Evolutionary conservation across 352 stramenopile genomes (phyloP).

Genomic region (Phytophthora syringae): DNA sequence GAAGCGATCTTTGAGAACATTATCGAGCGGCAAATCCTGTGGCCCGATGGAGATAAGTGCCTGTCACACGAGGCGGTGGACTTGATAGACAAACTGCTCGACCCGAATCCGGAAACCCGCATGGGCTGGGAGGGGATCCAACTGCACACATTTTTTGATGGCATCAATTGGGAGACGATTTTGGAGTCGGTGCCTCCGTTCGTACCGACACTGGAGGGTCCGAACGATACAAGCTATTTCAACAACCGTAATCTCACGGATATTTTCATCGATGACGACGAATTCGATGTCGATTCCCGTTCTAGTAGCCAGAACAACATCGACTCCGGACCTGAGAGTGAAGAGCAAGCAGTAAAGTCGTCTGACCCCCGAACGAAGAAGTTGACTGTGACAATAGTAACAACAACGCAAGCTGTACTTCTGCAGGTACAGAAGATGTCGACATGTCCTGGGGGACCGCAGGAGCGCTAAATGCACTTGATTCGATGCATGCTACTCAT

Average conservation of each 20-base stretch:
- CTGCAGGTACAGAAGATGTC: slow-evolving; percentile 18
- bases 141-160: slow-evolving; percentile 74
- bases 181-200: slow-evolving; percentile 84
- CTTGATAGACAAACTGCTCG: slow-evolving; percentile 82
- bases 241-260: slow-evolving; percentile 90
- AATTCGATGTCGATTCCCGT: slow-evolving; percentile 62
- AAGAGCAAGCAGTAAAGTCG: slow-evolving; percentile 16
- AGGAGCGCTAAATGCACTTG: slow-evolving; percentile 13
- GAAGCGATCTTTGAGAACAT: slow-evolving; percentile 91
- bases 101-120: slow-evolving; percentile 67
- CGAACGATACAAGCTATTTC: slow-evolving; percentile 92
- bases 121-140: slow-evolving; percentile 74
- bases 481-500: neutral
- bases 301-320: slow-evolving; percentile 45
- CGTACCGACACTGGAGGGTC: slow-evolving; percentile 84
- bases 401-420: slow-evolving; percentile 20
- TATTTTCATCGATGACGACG: slow-evolving; percentile 86
- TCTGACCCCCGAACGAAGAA: slow-evolving; percentile 21
- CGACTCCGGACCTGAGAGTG: slow-evolving; percentile 36
- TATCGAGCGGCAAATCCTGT: slow-evolving; percentile 82
- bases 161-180: slow-evolving; percentile 85
- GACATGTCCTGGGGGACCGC: slow-evolving; percentile 30
- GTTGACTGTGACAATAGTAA: slow-evolving; percentile 8
- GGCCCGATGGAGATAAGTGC: slow-evolving; percentile 89
- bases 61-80: slow-evolving; percentile 83